Conservation (phyloP, 257 asterid species). For the Penstemon newberryi region DNA sequence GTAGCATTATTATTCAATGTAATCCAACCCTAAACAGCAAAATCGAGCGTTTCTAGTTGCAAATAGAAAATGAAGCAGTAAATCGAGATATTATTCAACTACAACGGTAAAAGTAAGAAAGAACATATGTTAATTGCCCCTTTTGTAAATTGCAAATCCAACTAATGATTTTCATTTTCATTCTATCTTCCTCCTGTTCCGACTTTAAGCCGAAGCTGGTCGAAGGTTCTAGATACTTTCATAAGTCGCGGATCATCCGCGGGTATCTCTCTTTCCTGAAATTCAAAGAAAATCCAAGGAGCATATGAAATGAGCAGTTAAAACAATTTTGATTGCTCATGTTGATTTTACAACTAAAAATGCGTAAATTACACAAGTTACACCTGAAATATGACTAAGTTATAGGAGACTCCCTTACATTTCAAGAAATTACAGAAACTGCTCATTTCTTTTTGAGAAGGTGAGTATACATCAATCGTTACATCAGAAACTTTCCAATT, state of each 20-base stretch:
- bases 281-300: constrained; percentile 15
- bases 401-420: too few relatives aligned
- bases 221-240: constrained; percentile 45
- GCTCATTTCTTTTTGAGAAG: too few relatives aligned
- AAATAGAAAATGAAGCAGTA: constrained; percentile 18
- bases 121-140: neutral
- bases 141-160: constrained; percentile 16
- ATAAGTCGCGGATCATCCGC: constrained; percentile 79
- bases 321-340: neutral
- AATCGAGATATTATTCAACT: constrained; percentile 16
- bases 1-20: neutral
- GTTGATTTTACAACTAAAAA: too few relatives aligned
- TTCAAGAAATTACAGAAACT: too few relatives aligned
- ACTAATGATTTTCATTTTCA: neutral
- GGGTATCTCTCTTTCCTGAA: constrained; percentile 81
- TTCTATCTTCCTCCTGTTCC: constrained; percentile 51
- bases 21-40: neutral
- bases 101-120: constrained; percentile 9
- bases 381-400: too few relatives aligned
- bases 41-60: neutral
- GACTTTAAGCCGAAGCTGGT: constrained; percentile 39
- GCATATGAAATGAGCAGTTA: neutral
- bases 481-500: too few relatives aligned
- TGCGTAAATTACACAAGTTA: too few relatives aligned
- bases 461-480: too few relatives aligned